Conservation (phyloP, 352 stramenopile species). For the Globisporangium ultimum region DNA sequence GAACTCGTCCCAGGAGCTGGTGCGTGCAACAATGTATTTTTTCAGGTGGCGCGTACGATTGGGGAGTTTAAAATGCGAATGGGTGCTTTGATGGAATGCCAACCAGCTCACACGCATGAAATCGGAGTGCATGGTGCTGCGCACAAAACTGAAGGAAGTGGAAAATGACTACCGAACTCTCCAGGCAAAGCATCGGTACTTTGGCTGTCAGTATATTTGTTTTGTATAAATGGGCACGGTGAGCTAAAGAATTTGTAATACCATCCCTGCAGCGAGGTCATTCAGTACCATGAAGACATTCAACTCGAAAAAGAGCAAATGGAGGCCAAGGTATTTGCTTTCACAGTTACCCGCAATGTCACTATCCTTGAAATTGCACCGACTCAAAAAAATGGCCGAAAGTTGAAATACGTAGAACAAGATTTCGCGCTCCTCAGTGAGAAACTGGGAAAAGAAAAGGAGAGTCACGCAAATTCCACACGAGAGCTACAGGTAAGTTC, state of each 20-base stretch:
- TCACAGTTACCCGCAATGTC: background rate
- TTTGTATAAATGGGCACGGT: too few species aligned
- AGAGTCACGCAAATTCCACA: constrained; percentile 26
- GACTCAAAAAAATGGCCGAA: too few species aligned
- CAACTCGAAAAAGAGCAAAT: constrained; percentile 66
- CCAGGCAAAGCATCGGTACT: constrained; percentile 68
- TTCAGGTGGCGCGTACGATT: too few species aligned
- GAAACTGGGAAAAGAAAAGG: constrained; percentile 66
- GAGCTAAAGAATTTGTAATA: too few species aligned
- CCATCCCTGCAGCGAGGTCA: constrained; percentile 27
- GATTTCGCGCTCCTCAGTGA: constrained; percentile 47
- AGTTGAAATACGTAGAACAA: constrained; percentile 75
- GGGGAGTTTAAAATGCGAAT: too few species aligned
- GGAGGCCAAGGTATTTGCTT: constrained; percentile 43
- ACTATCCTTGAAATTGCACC: background rate
- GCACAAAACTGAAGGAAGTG: constrained; percentile 72
- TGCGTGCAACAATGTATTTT: constrained; percentile 12
- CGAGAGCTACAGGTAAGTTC: constrained; percentile 44
- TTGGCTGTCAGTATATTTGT: background rate
- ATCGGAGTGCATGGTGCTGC: constrained; percentile 55
- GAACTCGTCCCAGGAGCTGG: constrained; percentile 56
- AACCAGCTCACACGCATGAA: constrained; percentile 61
- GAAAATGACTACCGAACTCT: constrained; percentile 73
- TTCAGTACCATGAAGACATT: constrained; percentile 69
- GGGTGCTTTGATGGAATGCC: too few species aligned